These are phyloP conservation scores for Prosopis cineraria DNA, from an alignment of 306 rosid genomes.

Conservation along the genomic window DNA sequence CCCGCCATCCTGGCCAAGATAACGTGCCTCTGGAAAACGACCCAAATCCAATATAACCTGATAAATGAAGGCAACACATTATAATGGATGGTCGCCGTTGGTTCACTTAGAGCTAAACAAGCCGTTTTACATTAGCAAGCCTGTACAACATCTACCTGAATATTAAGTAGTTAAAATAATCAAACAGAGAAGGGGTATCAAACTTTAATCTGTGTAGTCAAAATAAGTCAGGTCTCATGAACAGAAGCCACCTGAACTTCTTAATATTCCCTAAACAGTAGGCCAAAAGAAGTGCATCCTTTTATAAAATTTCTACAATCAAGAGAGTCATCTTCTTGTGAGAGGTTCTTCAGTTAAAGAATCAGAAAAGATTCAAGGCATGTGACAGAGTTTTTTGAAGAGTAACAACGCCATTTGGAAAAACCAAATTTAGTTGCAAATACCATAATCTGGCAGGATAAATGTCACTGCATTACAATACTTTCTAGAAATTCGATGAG, in stretches of 20 bases:
- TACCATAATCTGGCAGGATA: neutral
- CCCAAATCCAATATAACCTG: constrained; percentile 74
- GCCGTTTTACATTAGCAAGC: neutral
- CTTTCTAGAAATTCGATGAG: too few species aligned
- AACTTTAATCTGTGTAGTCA: neutral
- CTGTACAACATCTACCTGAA: neutral
- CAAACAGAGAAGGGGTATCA: neutral
- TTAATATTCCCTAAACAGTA: neutral
- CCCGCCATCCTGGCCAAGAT: constrained; percentile 52
- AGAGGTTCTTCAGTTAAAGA: neutral
- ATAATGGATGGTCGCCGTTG: neutral
- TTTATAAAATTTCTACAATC: neutral
- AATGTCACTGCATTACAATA: too few species aligned
- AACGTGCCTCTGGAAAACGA: constrained; percentile 71
- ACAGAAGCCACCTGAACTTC: neutral
- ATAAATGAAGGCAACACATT: neutral
- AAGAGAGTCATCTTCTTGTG: neutral
- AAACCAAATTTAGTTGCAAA: neutral
- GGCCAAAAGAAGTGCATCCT: neutral
- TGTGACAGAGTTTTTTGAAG: neutral
- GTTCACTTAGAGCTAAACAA: neutral
- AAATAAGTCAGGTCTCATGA: neutral
- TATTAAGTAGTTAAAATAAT: neutral
- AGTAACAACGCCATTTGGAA: neutral
- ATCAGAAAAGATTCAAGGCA: neutral